phyloP scores from a whole-genome alignment of 1,139 yeast genomes.

The Yamadazyma jaroonii region DNA sequence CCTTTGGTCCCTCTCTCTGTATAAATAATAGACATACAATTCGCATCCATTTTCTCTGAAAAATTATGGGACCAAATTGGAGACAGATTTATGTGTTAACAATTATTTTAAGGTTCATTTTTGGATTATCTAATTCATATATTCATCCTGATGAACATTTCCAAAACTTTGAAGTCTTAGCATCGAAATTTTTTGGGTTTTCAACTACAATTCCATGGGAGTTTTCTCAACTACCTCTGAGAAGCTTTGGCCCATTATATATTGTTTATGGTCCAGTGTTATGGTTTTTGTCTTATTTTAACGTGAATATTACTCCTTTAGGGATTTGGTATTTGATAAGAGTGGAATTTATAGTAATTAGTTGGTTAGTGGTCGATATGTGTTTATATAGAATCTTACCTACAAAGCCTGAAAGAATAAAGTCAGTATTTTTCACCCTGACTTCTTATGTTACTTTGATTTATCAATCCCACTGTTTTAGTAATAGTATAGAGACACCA shows the following conservation, averaged over 20 bases:
- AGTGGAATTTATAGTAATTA: slow-evolving; percentile 51
- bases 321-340: slow-evolving; percentile 58
- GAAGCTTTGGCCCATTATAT: slow-evolving; percentile 73
- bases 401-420: slow-evolving; percentile 60
- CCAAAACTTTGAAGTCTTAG: slow-evolving; percentile 77
- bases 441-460: slow-evolving; percentile 80
- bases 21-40: too few relatives aligned
- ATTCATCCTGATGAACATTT: slow-evolving; percentile 98
- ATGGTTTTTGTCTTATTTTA: slow-evolving; percentile 23
- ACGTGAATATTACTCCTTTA: slow-evolving; percentile 33
- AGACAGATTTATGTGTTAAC: slow-evolving; percentile 40
- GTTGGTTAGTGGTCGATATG: slow-evolving; percentile 60
- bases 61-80: slow-evolving; percentile 32
- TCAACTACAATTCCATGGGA: slow-evolving; percentile 81
- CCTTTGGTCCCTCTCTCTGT: too few relatives aligned
- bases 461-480: slow-evolving; percentile 83
- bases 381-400: slow-evolving; percentile 50
- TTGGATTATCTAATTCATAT: slow-evolving; percentile 74
- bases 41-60: slow-evolving; percentile 11
- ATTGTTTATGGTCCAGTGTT: slow-evolving; percentile 68
- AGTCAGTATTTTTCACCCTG: slow-evolving; percentile 62
- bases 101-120: slow-evolving; percentile 49
- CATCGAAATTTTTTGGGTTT: slow-evolving; percentile 47
- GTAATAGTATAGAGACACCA: slow-evolving; percentile 81
- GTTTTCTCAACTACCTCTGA: slow-evolving; percentile 60